Evolutionary conservation across 2,329 filamentous ascomycete species (phyloP).

Genomic region (Verticillium alfalfae): DNA sequence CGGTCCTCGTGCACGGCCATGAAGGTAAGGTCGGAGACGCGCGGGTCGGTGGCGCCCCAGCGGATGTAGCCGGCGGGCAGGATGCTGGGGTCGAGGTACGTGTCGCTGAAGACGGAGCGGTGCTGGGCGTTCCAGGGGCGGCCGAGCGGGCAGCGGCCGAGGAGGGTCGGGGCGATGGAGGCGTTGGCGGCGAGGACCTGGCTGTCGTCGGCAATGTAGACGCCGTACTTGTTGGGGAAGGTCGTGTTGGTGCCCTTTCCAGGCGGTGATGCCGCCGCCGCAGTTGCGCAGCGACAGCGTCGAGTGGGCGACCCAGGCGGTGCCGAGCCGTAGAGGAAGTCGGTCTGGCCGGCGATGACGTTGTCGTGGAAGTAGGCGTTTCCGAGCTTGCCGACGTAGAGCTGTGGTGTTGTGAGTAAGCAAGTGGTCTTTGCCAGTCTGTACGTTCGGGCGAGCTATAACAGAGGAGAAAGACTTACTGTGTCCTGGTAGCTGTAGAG

Average conservation of each 20-base stretch:
- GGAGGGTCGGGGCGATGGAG: conserved; percentile 25
- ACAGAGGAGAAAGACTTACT: conserved; percentile 21
- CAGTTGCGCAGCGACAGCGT: conserved; percentile 52
- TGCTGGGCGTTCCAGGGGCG: conserved; percentile 58
- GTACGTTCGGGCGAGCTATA: too few relatives aligned
- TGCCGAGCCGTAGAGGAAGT: conserved; percentile 66
- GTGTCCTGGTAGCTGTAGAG: conserved; percentile 67
- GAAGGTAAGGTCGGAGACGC: conserved; percentile 40
- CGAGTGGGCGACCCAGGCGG: conserved; percentile 52
- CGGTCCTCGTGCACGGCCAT: conserved; percentile 50
- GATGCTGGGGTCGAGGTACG: conserved; percentile 50
- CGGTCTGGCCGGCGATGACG: conserved; percentile 59
- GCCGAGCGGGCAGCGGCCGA: conserved; percentile 49
- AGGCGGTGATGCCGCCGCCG: conserved; percentile 62
- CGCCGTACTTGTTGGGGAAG: conserved; percentile 60
- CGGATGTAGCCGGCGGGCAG: conserved; percentile 47
- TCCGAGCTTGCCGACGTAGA: conserved; percentile 62
- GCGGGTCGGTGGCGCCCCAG: conserved; percentile 35
- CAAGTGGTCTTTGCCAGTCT: neutral
- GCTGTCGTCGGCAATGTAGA: conserved; percentile 52
- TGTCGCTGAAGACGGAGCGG: conserved; percentile 50
- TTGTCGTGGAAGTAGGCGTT: conserved; percentile 59
- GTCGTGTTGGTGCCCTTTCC: conserved; percentile 65
- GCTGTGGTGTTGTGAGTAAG: conserved; percentile 19
- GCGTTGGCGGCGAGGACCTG: conserved; percentile 49